Conservation (phyloP, 257 asterid species). For the Fraxinus cuspidata region DNA sequence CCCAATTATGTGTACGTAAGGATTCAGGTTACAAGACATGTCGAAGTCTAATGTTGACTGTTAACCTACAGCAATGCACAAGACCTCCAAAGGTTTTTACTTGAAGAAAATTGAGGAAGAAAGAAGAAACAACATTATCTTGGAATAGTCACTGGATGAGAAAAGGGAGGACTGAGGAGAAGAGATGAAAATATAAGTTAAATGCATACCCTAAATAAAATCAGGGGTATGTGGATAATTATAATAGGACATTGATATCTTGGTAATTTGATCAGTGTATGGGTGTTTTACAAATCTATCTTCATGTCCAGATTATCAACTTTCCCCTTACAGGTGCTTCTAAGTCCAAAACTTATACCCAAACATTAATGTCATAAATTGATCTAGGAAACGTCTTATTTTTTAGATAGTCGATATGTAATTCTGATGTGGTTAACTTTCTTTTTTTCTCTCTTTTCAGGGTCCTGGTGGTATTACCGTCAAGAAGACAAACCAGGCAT, state of each 20-base stretch:
- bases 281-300: neutral
- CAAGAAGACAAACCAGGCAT: constrained; percentile 52
- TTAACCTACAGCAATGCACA: neutral
- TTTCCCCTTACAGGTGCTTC: neutral
- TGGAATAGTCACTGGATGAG: neutral
- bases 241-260: neutral
- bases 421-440: too few species aligned
- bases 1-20: neutral
- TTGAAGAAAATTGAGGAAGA: neutral
- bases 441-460: constrained; percentile 14
- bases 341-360: neutral
- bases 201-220: neutral
- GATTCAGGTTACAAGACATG: neutral
- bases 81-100: neutral
- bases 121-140: neutral
- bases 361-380: neutral
- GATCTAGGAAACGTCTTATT: neutral
- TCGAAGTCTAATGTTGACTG: neutral
- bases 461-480: constrained; percentile 49
- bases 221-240: neutral
- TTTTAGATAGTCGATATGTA: neutral
- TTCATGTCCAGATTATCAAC: neutral
- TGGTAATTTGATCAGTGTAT: neutral
- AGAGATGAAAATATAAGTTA: neutral
- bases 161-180: neutral